phyloP scores from a whole-genome alignment of 2,329 filamentous ascomycete genomes.

The Balansia obtecta region DNA sequence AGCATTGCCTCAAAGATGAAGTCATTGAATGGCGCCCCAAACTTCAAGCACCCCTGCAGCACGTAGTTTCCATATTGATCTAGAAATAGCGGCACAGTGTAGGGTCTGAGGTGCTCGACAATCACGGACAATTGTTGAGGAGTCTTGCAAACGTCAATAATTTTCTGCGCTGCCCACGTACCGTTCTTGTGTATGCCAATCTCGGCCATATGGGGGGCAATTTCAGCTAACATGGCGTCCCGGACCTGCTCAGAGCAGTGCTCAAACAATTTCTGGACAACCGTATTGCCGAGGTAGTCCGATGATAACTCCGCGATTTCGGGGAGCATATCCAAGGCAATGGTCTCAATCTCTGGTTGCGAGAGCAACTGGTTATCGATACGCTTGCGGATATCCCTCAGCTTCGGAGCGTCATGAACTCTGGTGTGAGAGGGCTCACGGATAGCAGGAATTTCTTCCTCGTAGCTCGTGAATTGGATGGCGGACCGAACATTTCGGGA shows the following conservation, averaged over 20 bases:
- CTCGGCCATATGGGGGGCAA: slow-evolving; percentile 84
- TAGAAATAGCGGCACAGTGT: slow-evolving; percentile 82
- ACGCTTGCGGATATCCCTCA: slow-evolving; percentile 90
- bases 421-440: slow-evolving; percentile 80
- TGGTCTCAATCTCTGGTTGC: slow-evolving; percentile 78
- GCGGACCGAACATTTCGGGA: slow-evolving; percentile 62
- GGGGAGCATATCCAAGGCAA: slow-evolving; percentile 86
- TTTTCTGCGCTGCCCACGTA: slow-evolving; percentile 98
- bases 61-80: slow-evolving; percentile 99
- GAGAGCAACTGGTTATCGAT: slow-evolving; percentile 92
- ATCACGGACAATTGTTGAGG: slow-evolving; percentile 73
- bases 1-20: slow-evolving; percentile 99
- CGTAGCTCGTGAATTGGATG: slow-evolving; percentile 59
- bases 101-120: slow-evolving; percentile 71
- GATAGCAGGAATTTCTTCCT: slow-evolving; percentile 78
- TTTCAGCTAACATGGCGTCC: slow-evolving; percentile 80
- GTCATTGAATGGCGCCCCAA: slow-evolving; percentile 77
- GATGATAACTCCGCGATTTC: slow-evolving; percentile 92
- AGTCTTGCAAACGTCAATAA: slow-evolving; percentile 90
- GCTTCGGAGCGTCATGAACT: slow-evolving; percentile 84
- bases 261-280: slow-evolving; percentile 98
- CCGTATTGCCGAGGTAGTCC: slow-evolving; percentile 95
- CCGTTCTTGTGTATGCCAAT: slow-evolving; percentile 99
- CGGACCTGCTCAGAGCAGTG: slow-evolving; percentile 84
- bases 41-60: slow-evolving; percentile 89